These are phyloP conservation scores for Kwoniella newhampshirensis DNA, from an alignment of 768 basidiomycete species.

Conservation along the genomic window DNA sequence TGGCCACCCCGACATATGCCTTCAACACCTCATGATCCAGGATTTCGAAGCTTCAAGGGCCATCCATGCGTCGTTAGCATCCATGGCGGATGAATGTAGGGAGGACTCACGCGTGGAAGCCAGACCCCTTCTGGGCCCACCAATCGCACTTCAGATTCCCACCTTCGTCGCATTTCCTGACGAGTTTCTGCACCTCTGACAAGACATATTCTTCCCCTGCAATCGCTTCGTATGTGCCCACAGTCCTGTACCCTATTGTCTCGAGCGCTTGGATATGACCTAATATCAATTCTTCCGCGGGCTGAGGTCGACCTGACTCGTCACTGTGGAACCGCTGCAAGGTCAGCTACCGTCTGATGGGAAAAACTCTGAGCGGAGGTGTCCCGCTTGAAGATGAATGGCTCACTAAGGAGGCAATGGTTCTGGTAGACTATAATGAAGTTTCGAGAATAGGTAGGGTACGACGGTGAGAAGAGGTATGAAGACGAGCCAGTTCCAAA, in stretches of 20 bases:
- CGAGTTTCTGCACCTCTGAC: slow-evolving; percentile 64
- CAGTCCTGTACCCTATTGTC: slow-evolving; percentile 83
- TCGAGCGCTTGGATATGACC: slow-evolving; percentile 58
- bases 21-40: slow-evolving; percentile 77
- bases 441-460: slow-evolving; percentile 18
- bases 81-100: neutral
- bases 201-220: slow-evolving; percentile 80
- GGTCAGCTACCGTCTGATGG: neutral
- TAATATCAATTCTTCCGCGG: slow-evolving; percentile 42
- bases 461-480: slow-evolving; percentile 20
- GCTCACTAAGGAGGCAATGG: slow-evolving; percentile 12
- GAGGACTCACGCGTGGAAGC: slow-evolving; percentile 72
- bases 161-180: slow-evolving; percentile 64
- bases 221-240: slow-evolving; percentile 86
- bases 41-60: slow-evolving; percentile 77
- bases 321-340: slow-evolving; percentile 19
- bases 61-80: neutral
- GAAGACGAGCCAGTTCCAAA: slow-evolving; percentile 14
- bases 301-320: slow-evolving; percentile 31
- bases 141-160: slow-evolving; percentile 84
- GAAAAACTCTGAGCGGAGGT: too few relatives aligned
- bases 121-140: slow-evolving; percentile 84
- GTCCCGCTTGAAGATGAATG: neutral
- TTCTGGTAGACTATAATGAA: slow-evolving; percentile 28
- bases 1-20: slow-evolving; percentile 80